phyloP scores from a whole-genome alignment of 2,329 filamentous ascomycete genomes.

The Cercospora sojina region DNA sequence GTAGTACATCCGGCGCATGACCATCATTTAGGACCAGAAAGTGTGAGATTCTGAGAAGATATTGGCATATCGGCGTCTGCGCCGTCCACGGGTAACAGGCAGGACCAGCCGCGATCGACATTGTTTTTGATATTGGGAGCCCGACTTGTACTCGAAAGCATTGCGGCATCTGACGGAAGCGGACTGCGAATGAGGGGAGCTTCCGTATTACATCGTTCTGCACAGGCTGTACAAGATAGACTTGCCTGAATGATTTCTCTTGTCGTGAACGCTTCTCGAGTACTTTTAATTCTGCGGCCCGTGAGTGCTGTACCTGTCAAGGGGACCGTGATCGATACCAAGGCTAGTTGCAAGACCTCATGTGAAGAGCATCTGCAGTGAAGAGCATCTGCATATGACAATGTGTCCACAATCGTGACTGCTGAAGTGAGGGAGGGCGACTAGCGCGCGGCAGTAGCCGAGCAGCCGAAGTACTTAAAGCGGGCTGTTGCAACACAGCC shows the following conservation, averaged over 20 bases:
- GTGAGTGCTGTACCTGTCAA: neutral
- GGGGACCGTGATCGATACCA: neutral
- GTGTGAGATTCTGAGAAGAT: too few relatives aligned
- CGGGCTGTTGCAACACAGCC: conserved; percentile 1
- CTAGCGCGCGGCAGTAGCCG: neutral
- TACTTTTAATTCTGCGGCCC: neutral
- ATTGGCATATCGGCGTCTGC: too few relatives aligned
- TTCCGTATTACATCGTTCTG: neutral
- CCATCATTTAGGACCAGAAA: too few relatives aligned
- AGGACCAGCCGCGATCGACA: too few relatives aligned
- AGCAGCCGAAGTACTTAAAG: conserved; percentile 10
- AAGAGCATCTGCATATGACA: neutral
- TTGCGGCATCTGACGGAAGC: too few relatives aligned
- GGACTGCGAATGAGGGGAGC: too few relatives aligned
- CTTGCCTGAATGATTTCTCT: neutral
- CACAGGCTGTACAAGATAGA: neutral
- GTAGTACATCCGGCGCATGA: too few relatives aligned
- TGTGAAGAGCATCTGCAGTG: neutral
- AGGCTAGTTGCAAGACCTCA: neutral
- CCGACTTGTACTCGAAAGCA: too few relatives aligned
- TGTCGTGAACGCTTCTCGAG: neutral
- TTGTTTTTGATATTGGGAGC: too few relatives aligned
- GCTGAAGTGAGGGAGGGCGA: neutral
- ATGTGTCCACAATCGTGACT: neutral
- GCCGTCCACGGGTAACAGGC: too few relatives aligned